Evolutionary conservation across 2,329 filamentous ascomycete species (phyloP).

Genomic region (Phyllosticta ampelicida): DNA sequence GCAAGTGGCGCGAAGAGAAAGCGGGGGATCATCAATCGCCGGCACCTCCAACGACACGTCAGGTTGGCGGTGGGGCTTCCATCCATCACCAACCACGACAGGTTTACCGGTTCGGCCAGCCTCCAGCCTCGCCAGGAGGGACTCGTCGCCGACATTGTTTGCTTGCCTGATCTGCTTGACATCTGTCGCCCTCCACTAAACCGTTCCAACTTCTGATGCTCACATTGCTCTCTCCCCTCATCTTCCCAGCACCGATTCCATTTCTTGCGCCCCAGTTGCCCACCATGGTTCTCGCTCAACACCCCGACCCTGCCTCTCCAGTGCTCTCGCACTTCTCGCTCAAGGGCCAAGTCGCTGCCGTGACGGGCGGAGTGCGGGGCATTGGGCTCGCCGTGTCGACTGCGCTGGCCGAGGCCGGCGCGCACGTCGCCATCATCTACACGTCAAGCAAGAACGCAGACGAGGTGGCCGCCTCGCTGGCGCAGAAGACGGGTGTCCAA

Average conservation of each 20-base stretch:
- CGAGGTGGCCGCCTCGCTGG: constrained; percentile 13
- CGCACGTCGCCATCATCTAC: constrained; percentile 12
- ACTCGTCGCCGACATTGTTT: background rate
- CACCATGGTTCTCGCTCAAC: constrained; percentile 8
- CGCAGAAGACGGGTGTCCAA: constrained; percentile 11
- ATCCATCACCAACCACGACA: background rate
- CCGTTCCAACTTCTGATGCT: background rate
- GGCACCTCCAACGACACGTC: background rate
- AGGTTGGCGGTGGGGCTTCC: background rate
- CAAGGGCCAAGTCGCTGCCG: constrained; percentile 9
- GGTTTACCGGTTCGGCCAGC: background rate
- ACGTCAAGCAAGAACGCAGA: constrained; percentile 12
- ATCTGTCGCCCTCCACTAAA: background rate
- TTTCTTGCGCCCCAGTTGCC: background rate
- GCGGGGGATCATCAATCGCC: constrained; percentile 6
- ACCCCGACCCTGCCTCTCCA: constrained; percentile 2
- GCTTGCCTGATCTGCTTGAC: background rate
- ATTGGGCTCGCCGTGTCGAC: constrained; percentile 11
- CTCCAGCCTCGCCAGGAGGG: background rate
- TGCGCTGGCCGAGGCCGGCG: constrained; percentile 12
- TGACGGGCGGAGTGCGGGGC: constrained; percentile 10
- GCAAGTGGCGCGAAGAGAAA: background rate
- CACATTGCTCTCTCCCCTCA: background rate
- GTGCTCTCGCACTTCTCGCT: constrained; percentile 12
- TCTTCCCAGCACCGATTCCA: background rate